Percentiles rank a stretch among this genome's conserved stretches.
phyloP scores from a whole-genome alignment of 768 basidiomycete species.

The Tephrocybe sp. region DNA sequence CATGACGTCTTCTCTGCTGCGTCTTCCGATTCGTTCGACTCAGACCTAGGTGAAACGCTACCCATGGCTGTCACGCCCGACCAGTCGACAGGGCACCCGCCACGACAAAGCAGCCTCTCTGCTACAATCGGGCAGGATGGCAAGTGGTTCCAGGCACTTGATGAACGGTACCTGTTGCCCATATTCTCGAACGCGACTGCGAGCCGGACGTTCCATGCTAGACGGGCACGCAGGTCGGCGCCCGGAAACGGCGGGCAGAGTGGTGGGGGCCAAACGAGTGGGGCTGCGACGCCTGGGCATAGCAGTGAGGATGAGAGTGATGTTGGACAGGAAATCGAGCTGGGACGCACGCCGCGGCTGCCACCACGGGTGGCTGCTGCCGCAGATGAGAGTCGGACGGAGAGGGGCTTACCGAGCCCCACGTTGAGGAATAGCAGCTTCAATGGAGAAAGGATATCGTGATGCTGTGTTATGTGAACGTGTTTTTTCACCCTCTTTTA shows the following conservation, averaged over 20 bases:
- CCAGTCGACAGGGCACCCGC: constrained; percentile 26
- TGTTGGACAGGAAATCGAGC: constrained; percentile 41
- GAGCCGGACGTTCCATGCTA: constrained; percentile 82
- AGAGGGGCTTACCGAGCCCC: constrained; percentile 66
- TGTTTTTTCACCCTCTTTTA: not conserved
- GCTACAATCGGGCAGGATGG: constrained; percentile 62
- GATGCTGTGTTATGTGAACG: constrained; percentile 11
- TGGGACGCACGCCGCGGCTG: constrained; percentile 27
- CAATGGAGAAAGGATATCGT: constrained; percentile 20
- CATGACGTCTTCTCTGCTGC: constrained; percentile 59
- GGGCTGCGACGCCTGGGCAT: constrained; percentile 31
- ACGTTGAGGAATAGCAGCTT: constrained; percentile 43
- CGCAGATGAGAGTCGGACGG: constrained; percentile 54
- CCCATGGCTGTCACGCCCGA: constrained; percentile 64
- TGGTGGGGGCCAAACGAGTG: constrained; percentile 23
- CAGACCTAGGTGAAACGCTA: constrained; percentile 73
- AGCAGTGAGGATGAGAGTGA: constrained; percentile 43
- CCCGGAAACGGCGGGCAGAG: constrained; percentile 36
- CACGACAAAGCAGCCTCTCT: constrained; percentile 19
- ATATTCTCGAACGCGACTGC: constrained; percentile 93
- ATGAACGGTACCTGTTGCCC: constrained; percentile 92
- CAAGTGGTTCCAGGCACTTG: constrained; percentile 94
- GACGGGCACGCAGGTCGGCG: constrained; percentile 56
- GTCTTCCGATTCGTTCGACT: constrained; percentile 78
- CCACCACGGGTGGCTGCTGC: constrained; percentile 17